Evolutionary conservation across 768 basidiomycete species (phyloP).

Genomic region (Leucosporidium scottii): DNA sequence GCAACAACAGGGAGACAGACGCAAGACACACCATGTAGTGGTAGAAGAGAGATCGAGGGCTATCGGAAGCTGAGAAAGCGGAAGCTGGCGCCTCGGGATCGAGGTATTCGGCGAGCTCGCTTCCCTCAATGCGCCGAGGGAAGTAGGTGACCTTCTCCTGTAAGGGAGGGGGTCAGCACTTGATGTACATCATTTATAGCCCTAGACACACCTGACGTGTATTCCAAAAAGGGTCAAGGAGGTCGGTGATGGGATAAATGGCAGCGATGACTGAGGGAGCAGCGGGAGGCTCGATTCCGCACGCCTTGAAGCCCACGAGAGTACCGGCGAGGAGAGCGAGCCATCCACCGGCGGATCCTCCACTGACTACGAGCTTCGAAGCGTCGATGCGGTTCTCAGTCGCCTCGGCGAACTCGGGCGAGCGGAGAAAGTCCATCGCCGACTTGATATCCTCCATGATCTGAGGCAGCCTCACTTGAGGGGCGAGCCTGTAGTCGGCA

Average conservation of each 20-base stretch:
- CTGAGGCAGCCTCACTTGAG: constrained; percentile 41
- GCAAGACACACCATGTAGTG: constrained; percentile 20
- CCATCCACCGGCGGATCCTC: constrained; percentile 29
- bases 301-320: constrained; percentile 29
- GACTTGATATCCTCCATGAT: constrained; percentile 40
- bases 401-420: constrained; percentile 17
- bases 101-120: constrained; percentile 20
- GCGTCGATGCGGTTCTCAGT: constrained; percentile 16
- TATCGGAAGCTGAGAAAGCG: neutral
- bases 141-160: constrained; percentile 24
- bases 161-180: neutral
- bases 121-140: constrained; percentile 13
- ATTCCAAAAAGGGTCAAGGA: constrained; percentile 32
- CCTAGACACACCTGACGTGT: constrained; percentile 16
- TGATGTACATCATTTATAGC: too few species aligned
- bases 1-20: neutral
- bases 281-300: constrained; percentile 12
- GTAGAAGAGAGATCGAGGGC: constrained; percentile 18
- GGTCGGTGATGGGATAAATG: constrained; percentile 31
- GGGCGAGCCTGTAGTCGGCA: constrained; percentile 43
- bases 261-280: constrained; percentile 19
- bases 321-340: constrained; percentile 24
- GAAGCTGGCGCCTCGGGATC: constrained; percentile 16
- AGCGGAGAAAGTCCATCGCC: constrained; percentile 22
- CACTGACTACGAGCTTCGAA: constrained; percentile 16